Evolutionary conservation across 2,329 filamentous ascomycete species (phyloP).

Genomic region (Xylaria sp.): DNA sequence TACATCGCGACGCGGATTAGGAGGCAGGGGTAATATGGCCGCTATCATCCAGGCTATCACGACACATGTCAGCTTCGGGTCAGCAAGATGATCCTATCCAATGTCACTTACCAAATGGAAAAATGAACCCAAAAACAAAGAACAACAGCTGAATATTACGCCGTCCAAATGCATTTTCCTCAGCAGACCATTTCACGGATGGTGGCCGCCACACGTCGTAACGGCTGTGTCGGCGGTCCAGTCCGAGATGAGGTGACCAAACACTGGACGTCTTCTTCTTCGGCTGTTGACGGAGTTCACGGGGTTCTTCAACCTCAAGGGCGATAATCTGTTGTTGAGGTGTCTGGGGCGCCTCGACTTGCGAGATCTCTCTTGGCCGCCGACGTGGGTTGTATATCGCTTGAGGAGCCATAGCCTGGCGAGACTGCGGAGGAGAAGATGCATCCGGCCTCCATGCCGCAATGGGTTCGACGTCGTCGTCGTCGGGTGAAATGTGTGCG

Average conservation of each 20-base stretch:
- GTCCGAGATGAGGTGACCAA: slow-evolving; percentile 68
- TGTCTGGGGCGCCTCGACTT: too few species aligned
- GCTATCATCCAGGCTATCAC: slow-evolving; percentile 71
- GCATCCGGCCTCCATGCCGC: slow-evolving; percentile 41
- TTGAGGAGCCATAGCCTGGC: slow-evolving; percentile 26
- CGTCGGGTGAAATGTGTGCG: slow-evolving; percentile 43
- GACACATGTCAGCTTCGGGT: slow-evolving; percentile 15
- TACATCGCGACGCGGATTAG: slow-evolving; percentile 48
- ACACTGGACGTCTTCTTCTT: slow-evolving; percentile 54
- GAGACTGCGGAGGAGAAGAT: slow-evolving; percentile 46
- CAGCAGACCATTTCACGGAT: slow-evolving; percentile 58
- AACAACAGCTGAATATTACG: slow-evolving; percentile 70
- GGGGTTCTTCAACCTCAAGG: slow-evolving; percentile 18
- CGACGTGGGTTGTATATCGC: slow-evolving; percentile 26
- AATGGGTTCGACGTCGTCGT: slow-evolving; percentile 42
- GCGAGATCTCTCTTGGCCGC: slow-evolving; percentile 26
- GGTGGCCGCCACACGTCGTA: slow-evolving; percentile 70
- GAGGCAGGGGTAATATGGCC: slow-evolving; percentile 66
- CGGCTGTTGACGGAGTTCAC: slow-evolving; percentile 30
- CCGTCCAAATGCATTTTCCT: slow-evolving; percentile 56
- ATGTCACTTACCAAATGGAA: slow-evolving; percentile 59
- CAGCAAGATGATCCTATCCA: not conserved
- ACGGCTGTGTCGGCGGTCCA: slow-evolving; percentile 54
- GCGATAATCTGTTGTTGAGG: too few species aligned
- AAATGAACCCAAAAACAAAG: slow-evolving; percentile 72